A percentile compares a stretch with the other conserved stretches of the same genome.
phyloP scores from a whole-genome alignment of 2,329 filamentous ascomycete genomes.

The Microcyclospora tardicrescens region DNA sequence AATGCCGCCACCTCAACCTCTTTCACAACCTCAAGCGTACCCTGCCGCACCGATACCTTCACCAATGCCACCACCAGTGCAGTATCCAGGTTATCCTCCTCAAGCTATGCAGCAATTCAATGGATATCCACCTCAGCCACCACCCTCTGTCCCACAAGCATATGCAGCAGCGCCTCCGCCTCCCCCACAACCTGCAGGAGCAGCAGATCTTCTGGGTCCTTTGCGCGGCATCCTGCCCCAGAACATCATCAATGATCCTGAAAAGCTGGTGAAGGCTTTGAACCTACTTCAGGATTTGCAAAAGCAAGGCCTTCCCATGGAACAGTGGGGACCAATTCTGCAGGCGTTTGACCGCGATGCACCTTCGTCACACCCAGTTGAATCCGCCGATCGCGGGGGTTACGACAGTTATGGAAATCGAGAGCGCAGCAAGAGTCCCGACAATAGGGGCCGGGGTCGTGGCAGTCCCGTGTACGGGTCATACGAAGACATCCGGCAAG shows the following conservation, averaged over 20 bases:
- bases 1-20: constrained; percentile 4
- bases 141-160: constrained; percentile 22
- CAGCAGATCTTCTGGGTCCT: constrained; percentile 17
- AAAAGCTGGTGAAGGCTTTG: constrained; percentile 55
- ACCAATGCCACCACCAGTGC: constrained; percentile 7
- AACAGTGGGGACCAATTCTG: constrained; percentile 55
- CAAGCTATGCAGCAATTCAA: constrained; percentile 7
- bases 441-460: constrained; percentile 46
- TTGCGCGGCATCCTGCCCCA: constrained; percentile 22
- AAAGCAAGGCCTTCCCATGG: constrained; percentile 62
- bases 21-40: constrained; percentile 5
- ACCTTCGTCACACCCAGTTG: constrained; percentile 7
- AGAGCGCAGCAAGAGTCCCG: constrained; percentile 53
- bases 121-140: constrained; percentile 19
- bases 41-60: constrained; percentile 7
- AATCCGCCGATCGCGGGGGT: constrained; percentile 6
- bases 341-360: constrained; percentile 32
- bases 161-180: constrained; percentile 42
- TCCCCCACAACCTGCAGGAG: constrained; percentile 19
- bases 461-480: constrained; percentile 60
- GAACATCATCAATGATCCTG: constrained; percentile 25
- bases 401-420: constrained; percentile 42
- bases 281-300: constrained; percentile 62
- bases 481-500: constrained; percentile 43
- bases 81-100: constrained; percentile 2